Percentiles rank a stretch among this genome's conserved stretches.
phyloP scores from a whole-genome alignment of 495 filamentous ascomycete species.

The Zalerion maritima region DNA sequence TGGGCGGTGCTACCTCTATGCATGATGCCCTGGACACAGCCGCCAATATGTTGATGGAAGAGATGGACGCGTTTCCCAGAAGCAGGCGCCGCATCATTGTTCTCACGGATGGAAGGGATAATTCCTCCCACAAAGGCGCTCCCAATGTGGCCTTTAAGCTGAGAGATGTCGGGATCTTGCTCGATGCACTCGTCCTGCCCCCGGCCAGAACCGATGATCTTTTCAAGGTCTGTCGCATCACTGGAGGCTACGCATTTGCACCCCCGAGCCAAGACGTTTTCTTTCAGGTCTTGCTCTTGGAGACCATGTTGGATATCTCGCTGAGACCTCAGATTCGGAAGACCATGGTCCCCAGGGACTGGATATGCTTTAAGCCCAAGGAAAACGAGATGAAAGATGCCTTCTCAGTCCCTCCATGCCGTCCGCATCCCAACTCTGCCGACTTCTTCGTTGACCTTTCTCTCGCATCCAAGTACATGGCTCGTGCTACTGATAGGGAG shows the following conservation, averaged over 20 bases:
- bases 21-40: constrained; percentile 6
- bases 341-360: background rate
- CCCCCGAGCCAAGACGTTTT: constrained; percentile 5
- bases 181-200: constrained; percentile 5
- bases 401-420: constrained; percentile 6
- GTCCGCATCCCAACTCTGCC: constrained; percentile 6
- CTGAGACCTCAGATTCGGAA: constrained; percentile 5
- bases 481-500: too few species aligned
- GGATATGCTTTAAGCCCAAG: constrained; percentile 4
- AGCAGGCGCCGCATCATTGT: constrained; percentile 8
- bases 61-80: constrained; percentile 2
- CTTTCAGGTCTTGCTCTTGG: constrained; percentile 10
- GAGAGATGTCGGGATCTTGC: constrained; percentile 2
- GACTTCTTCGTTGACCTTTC: constrained; percentile 8
- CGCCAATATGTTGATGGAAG: background rate
- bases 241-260: constrained; percentile 10
- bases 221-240: constrained; percentile 6
- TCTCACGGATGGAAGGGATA: constrained; percentile 11
- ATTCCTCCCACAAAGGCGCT: constrained; percentile 1
- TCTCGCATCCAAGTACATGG: constrained; percentile 7
- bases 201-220: constrained; percentile 3
- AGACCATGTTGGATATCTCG: constrained; percentile 8
- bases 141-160: background rate
- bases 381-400: constrained; percentile 4
- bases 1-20: constrained; percentile 2